phyloP scores from a whole-genome alignment of 1,284 basidiomycete genomes.

The Austroboletus niveus region DNA sequence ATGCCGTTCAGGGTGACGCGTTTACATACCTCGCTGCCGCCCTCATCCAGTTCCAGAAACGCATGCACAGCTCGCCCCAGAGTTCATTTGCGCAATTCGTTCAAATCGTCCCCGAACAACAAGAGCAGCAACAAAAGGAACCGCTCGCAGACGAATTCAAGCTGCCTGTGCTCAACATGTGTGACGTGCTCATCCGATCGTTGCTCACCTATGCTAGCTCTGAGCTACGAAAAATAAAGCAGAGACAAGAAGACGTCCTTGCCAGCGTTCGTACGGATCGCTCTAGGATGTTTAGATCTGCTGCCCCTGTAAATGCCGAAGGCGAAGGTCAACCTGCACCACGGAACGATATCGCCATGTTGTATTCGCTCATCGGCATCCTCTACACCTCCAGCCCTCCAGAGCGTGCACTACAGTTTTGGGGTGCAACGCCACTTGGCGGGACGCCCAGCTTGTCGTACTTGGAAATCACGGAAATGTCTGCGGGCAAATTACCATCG shows the following conservation, averaged over 20 bases:
- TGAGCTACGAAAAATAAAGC: conserved; percentile 88
- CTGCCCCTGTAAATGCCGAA: conserved; percentile 41
- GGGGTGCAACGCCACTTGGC: conserved; percentile 63
- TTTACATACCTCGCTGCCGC: conserved; percentile 71
- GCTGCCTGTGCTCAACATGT: conserved; percentile 58
- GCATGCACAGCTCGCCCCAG: conserved; percentile 39
- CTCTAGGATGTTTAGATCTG: conserved; percentile 48
- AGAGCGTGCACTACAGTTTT: conserved; percentile 81
- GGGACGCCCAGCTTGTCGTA: conserved; percentile 45
- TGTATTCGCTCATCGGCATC: conserved; percentile 81
- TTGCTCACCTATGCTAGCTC: conserved; percentile 80
- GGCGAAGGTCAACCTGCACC: conserved; percentile 40
- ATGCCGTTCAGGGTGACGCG: conserved; percentile 78
- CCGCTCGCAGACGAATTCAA: conserved; percentile 65
- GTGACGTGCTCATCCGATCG: conserved; percentile 72
- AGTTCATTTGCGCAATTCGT: conserved; percentile 47
- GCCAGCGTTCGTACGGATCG: conserved; percentile 62
- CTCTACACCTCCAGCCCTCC: conserved; percentile 74
- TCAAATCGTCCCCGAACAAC: conserved; percentile 44
- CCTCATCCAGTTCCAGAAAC: conserved; percentile 53
- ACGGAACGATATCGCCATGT: conserved; percentile 80
- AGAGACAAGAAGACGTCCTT: conserved; percentile 84
- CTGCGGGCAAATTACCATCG: conserved; percentile 65
- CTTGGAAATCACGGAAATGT: conserved; percentile 55
- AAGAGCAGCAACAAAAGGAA: conserved; percentile 57